Evolutionary conservation across 2,329 filamentous ascomycete genomes (phyloP).

Genomic region (Emericellopsis atlantica): DNA sequence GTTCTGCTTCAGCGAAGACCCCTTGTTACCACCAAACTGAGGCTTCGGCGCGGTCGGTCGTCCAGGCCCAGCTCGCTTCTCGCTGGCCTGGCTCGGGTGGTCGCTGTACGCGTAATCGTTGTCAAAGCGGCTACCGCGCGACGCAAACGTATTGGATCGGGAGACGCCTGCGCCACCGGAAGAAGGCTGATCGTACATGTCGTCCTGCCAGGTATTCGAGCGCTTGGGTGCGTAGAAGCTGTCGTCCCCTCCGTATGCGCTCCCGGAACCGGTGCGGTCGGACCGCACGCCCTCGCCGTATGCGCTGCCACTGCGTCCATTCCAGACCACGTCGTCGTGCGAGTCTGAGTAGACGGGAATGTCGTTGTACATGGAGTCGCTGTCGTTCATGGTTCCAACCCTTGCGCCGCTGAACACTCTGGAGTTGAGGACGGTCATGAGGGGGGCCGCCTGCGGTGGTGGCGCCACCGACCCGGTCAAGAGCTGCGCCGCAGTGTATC

Average conservation of each 20-base stretch:
- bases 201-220: conserved; percentile 62
- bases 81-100: conserved; percentile 15
- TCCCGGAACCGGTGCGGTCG: conserved; percentile 12
- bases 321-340: conserved; percentile 77
- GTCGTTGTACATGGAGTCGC: conserved; percentile 82
- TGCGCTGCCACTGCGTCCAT: conserved; percentile 57
- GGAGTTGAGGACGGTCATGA: conserved; percentile 77
- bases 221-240: conserved; percentile 46
- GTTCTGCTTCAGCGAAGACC: conserved; percentile 48
- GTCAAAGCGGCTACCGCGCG: conserved; percentile 20
- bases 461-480: conserved; percentile 66
- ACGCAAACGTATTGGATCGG: conserved; percentile 38
- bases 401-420: conserved; percentile 65
- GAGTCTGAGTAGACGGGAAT: conserved; percentile 75
- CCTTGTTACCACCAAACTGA: conserved; percentile 52
- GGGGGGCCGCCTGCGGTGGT: conserved; percentile 69
- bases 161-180: conserved; percentile 21
- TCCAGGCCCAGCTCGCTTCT: conserved; percentile 47
- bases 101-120: conserved; percentile 45
- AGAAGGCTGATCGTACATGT: conserved; percentile 52
- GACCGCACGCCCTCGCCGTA: conserved; percentile 49
- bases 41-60: conserved; percentile 85
- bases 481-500: conserved; percentile 70
- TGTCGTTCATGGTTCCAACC: conserved; percentile 18
- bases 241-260: conserved; percentile 27